These are phyloP conservation scores for Nephelium lappaceum DNA, from an alignment of 345 rosid genomes.

Conservation along the genomic window DNA sequence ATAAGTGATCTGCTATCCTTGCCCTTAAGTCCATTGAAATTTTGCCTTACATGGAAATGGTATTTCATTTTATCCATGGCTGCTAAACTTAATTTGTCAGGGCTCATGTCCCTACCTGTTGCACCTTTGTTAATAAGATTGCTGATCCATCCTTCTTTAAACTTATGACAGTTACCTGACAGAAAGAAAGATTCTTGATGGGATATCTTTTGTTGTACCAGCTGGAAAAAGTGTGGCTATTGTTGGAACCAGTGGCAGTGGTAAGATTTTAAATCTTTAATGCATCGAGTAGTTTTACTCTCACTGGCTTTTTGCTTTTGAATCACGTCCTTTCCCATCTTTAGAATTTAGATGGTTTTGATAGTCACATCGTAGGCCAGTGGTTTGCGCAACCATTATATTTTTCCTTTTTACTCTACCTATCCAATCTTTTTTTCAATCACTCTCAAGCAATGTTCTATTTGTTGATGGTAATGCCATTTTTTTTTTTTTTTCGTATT, in stretches of 20 bases:
- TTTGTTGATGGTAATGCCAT: neutral
- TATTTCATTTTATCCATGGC: neutral
- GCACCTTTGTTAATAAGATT: conserved; percentile 10
- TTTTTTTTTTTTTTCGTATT: neutral
- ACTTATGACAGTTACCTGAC: conserved; percentile 65
- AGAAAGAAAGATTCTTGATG: conserved; percentile 90
- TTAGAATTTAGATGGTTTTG: neutral
- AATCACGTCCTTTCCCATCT: neutral
- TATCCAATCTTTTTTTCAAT: neutral
- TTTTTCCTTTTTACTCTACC: neutral
- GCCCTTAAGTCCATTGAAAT: neutral
- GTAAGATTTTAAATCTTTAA: conserved; percentile 40
- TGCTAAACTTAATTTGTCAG: neutral
- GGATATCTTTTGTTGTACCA: conserved; percentile 84
- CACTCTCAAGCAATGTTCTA: neutral
- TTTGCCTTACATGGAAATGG: neutral
- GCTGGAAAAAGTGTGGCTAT: conserved; percentile 98
- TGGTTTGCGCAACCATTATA: neutral
- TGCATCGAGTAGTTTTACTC: neutral
- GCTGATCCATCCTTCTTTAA: conserved; percentile 18
- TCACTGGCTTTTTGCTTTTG: neutral
- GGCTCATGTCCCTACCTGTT: neutral
- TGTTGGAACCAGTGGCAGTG: conserved; percentile 99
- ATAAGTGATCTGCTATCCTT: neutral
- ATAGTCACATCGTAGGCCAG: neutral